These are phyloP conservation scores for Talaromyces funiculosus DNA, from an alignment of 2,329 filamentous ascomycete genomes.

Conservation along the genomic window DNA sequence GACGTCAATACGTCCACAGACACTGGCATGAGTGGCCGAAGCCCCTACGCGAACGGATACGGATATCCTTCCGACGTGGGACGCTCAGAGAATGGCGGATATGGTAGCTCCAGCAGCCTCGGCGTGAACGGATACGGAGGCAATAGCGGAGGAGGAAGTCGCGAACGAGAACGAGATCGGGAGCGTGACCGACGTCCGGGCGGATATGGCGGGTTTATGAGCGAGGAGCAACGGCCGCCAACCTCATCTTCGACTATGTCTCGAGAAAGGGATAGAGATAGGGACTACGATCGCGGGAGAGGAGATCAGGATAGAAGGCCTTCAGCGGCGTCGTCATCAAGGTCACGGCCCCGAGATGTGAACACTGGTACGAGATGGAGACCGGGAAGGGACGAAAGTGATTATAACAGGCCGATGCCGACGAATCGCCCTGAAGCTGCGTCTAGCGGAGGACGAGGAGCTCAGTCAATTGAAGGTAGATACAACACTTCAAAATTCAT, in stretches of 20 bases:
- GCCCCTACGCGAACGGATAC: slow-evolving; percentile 32
- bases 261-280: slow-evolving; percentile 16
- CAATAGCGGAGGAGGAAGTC: slow-evolving; percentile 16
- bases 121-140: slow-evolving; percentile 30
- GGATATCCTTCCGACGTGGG: slow-evolving; percentile 29
- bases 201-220: slow-evolving; percentile 41
- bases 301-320: slow-evolving; percentile 24
- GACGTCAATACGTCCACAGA: background rate
- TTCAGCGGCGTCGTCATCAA: slow-evolving; percentile 24
- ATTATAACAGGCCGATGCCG: slow-evolving; percentile 19
- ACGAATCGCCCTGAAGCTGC: slow-evolving; percentile 18
- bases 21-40: slow-evolving; percentile 17
- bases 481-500: background rate
- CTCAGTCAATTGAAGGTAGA: slow-evolving; percentile 35
- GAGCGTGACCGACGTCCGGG: slow-evolving; percentile 34
- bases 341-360: slow-evolving; percentile 31
- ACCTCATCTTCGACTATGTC: slow-evolving; percentile 27
- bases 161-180: slow-evolving; percentile 24
- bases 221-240: slow-evolving; percentile 25
- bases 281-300: slow-evolving; percentile 5
- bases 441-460: slow-evolving; percentile 17
- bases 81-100: slow-evolving; percentile 29
- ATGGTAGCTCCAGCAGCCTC: slow-evolving; percentile 26
- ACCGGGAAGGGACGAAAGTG: slow-evolving; percentile 22
- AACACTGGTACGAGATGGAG: slow-evolving; percentile 24